A percentile compares a stretch with the other conserved stretches of the same genome.
Conservation (phyloP, 768 basidiomycete genomes). For the Hysterangium stoloniferum region DNA sequence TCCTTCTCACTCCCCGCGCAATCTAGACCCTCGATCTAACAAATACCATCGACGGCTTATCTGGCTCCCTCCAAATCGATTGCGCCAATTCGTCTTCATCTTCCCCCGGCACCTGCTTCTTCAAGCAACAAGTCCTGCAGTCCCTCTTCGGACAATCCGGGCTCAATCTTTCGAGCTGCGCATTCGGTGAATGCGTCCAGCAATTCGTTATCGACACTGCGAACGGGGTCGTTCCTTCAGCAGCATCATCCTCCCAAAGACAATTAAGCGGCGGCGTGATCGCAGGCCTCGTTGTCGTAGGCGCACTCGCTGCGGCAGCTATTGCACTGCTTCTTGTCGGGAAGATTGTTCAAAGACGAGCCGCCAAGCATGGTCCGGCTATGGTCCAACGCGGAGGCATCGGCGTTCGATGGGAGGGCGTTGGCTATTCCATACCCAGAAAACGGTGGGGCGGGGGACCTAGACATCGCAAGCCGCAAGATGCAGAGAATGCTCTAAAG, state of each 20-base stretch:
- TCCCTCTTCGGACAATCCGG: conserved; percentile 66
- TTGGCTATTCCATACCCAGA: conserved; percentile 55
- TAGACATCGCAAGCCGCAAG: conserved; percentile 3
- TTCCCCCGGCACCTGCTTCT: conserved; percentile 55
- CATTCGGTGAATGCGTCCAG: conserved; percentile 82
- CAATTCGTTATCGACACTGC: conserved; percentile 68
- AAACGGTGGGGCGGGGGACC: not conserved
- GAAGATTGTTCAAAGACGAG: conserved; percentile 49
- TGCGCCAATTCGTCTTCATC: conserved; percentile 45
- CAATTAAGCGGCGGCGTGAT: conserved; percentile 77
- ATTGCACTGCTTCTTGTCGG: conserved; percentile 58
- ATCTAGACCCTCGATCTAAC: conserved; percentile 39
- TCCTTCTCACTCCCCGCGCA: too few species aligned
- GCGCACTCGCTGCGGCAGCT: conserved; percentile 50
- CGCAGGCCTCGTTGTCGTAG: conserved; percentile 82
- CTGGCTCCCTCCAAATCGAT: conserved; percentile 57
- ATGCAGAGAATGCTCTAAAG: conserved; percentile 11
- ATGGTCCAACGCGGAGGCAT: conserved; percentile 41
- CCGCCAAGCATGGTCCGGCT: conserved; percentile 34
- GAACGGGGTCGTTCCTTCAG: conserved; percentile 19
- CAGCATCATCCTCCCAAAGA: conserved; percentile 25
- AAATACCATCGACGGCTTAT: conserved; percentile 53
- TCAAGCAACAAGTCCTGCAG: conserved; percentile 66
- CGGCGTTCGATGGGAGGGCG: conserved; percentile 56
- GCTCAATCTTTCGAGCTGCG: conserved; percentile 64